Percentiles rank a stretch among this genome's conserved stretches.
phyloP scores from a whole-genome alignment of 2,329 filamentous ascomycete genomes.

The Hypoxylon sp. region DNA sequence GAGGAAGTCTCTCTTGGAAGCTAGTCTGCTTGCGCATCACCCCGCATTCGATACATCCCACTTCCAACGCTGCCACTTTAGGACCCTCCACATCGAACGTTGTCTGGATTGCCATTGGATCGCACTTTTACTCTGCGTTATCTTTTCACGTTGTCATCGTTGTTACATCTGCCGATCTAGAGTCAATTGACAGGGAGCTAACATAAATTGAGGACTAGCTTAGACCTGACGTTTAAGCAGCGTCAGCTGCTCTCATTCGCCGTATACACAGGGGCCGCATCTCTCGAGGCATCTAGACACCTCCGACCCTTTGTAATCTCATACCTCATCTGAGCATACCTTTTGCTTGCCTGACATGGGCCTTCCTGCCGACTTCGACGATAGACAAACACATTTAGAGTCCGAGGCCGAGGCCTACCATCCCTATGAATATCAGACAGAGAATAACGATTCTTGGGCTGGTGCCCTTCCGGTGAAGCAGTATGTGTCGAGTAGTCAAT shows the following conservation, averaged over 20 bases:
- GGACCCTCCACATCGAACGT: slow-evolving; percentile 28
- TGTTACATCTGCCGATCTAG: slow-evolving; percentile 33
- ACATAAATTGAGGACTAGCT: slow-evolving; percentile 40
- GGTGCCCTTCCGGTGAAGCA: slow-evolving; percentile 97
- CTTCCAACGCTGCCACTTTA: slow-evolving; percentile 35
- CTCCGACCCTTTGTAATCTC: slow-evolving; percentile 39
- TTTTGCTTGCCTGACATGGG: slow-evolving; percentile 76
- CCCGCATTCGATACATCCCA: slow-evolving; percentile 47
- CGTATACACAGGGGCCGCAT: slow-evolving; percentile 38
- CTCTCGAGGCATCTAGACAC: slow-evolving; percentile 41
- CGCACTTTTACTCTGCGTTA: slow-evolving; percentile 34
- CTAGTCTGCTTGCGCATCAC: slow-evolving; percentile 38
- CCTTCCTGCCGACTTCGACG: slow-evolving; percentile 76
- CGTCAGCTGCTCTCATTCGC: slow-evolving; percentile 49
- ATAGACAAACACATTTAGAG: slow-evolving; percentile 75
- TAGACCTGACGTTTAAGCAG: slow-evolving; percentile 49
- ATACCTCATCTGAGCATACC: slow-evolving; percentile 35
- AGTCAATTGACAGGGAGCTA: slow-evolving; percentile 35
- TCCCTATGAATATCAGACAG: slow-evolving; percentile 88
- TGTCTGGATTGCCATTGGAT: slow-evolving; percentile 42
- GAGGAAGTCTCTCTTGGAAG: slow-evolving; percentile 29
- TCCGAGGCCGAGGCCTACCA: slow-evolving; percentile 73
- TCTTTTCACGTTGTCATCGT: slow-evolving; percentile 37
- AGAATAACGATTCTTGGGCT: slow-evolving; percentile 91
- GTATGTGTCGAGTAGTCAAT: slow-evolving; percentile 58